A percentile compares a stretch with the other conserved stretches of the same genome.
Conservation (phyloP, 2,329 filamentous ascomycete genomes). For the Stachybotrys elegans region DNA sequence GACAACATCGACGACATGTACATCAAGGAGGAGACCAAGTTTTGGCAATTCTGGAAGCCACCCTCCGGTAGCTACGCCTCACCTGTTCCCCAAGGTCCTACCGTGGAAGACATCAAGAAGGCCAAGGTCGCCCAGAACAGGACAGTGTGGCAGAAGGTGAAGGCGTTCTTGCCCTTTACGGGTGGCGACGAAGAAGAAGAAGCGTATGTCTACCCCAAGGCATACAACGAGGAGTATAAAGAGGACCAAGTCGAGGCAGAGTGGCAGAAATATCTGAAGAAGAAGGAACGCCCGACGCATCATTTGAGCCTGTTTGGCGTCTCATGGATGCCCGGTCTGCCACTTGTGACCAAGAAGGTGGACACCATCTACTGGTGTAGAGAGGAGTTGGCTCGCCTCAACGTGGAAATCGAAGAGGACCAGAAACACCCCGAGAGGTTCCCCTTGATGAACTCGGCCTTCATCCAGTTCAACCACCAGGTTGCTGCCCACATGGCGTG, state of each 20-base stretch:
- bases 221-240: constrained; percentile 56
- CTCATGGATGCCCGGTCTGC: constrained; percentile 74
- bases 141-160: constrained; percentile 46
- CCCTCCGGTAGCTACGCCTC: constrained; percentile 57
- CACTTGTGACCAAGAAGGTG: constrained; percentile 79
- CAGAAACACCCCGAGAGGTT: constrained; percentile 82
- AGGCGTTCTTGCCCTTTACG: constrained; percentile 43
- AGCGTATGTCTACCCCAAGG: constrained; percentile 52
- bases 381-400: constrained; percentile 78
- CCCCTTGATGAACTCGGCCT: constrained; percentile 91
- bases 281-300: constrained; percentile 81
- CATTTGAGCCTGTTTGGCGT: constrained; percentile 58
- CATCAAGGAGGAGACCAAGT: constrained; percentile 38
- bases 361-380: constrained; percentile 93
- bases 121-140: constrained; percentile 31
- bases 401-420: constrained; percentile 86
- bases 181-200: constrained; percentile 37
- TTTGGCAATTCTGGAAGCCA: constrained; percentile 63
- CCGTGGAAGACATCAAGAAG: constrained; percentile 29
- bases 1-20: constrained; percentile 46
- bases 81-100: constrained; percentile 53
- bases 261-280: constrained; percentile 80
- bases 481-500: constrained; percentile 98
- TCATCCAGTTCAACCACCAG: constrained; percentile 98
- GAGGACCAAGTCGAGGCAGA: constrained; percentile 57